A percentile compares a stretch with the other conserved stretches of the same genome.
These are phyloP conservation scores for Cyberlindnera samutprakarnensis DNA, from an alignment of 805 yeast species.

Conservation along the genomic window DNA sequence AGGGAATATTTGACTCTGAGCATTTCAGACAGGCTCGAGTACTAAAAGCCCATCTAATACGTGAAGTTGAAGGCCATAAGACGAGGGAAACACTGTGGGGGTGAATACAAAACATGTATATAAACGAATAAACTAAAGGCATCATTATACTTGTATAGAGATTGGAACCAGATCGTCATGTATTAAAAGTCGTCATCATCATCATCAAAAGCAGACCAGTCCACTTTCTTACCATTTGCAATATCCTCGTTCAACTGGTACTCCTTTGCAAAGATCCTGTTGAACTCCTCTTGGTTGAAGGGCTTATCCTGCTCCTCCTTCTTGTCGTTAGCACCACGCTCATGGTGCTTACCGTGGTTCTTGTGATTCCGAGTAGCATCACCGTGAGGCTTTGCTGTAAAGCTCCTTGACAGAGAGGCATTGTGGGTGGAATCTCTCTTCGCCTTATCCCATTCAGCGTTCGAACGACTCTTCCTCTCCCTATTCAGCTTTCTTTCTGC, in stretches of 20 bases:
- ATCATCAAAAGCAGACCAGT: constrained; percentile 20
- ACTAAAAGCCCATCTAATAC: constrained; percentile 13
- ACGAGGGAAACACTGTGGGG: constrained; percentile 17
- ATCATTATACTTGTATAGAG: no score
- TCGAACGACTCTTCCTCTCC: constrained; percentile 4
- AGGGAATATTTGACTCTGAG: constrained; percentile 20
- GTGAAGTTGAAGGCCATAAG: constrained; percentile 12
- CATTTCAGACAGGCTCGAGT: constrained; percentile 21
- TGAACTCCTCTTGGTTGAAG: constrained; percentile 1
- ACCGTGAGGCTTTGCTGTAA: no score
- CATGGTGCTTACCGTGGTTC: no score
- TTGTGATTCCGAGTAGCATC: no score
- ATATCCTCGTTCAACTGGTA: constrained; percentile 10
- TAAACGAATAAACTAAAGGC: background rate
- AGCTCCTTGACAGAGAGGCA: no score
- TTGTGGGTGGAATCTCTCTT: background rate
- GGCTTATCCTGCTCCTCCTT: background rate
- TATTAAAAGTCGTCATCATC: constrained; percentile 8
- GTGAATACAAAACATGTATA: background rate
- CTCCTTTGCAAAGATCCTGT: constrained; percentile 5
- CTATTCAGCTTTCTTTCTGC: constrained; percentile 8
- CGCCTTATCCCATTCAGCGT: constrained; percentile 10
- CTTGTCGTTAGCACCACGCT: no score
- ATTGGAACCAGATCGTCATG: no score
- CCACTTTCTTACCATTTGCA: constrained; percentile 11